Conservation (phyloP, 2,329 filamentous ascomycete species). For the Pestalotiopsis sp. region DNA sequence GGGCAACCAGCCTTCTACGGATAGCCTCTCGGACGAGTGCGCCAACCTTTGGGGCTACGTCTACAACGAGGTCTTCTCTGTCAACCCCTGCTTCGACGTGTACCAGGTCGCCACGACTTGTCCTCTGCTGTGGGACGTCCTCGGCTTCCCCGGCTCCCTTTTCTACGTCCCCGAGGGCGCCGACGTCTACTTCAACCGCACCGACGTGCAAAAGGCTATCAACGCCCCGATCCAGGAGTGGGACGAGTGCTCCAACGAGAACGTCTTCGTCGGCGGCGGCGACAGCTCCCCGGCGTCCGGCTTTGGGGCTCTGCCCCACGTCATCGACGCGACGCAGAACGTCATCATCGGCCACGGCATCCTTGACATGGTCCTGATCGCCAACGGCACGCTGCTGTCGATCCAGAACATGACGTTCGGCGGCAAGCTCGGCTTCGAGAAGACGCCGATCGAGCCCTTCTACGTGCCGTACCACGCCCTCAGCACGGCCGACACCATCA, state of each 20-base stretch:
- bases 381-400: conserved; percentile 68
- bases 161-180: conserved; percentile 64
- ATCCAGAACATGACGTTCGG: conserved; percentile 85
- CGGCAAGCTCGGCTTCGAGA: conserved; percentile 69
- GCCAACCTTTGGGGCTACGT: conserved; percentile 54
- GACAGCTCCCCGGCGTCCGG: conserved; percentile 57
- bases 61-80: conserved; percentile 42
- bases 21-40: conserved; percentile 47
- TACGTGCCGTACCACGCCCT: conserved; percentile 67
- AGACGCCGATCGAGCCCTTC: conserved; percentile 59
- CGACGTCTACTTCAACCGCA: conserved; percentile 68
- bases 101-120: conserved; percentile 69
- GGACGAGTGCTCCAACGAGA: conserved; percentile 22
- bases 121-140: conserved; percentile 63
- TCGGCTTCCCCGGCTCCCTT: conserved; percentile 58
- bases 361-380: conserved; percentile 67
- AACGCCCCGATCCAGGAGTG: conserved; percentile 53
- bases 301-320: conserved; percentile 61
- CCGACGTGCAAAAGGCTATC: conserved; percentile 68
- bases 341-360: conserved; percentile 74
- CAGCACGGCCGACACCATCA: conserved; percentile 26
- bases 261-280: conserved; percentile 37
- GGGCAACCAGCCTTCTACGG: conserved; percentile 51
- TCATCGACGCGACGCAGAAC: conserved; percentile 72
- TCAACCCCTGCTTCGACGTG: conserved; percentile 71